These are phyloP conservation scores for Penicillium janthinellum DNA, from an alignment of 2,329 filamentous ascomycete genomes.

Conservation along the genomic window DNA sequence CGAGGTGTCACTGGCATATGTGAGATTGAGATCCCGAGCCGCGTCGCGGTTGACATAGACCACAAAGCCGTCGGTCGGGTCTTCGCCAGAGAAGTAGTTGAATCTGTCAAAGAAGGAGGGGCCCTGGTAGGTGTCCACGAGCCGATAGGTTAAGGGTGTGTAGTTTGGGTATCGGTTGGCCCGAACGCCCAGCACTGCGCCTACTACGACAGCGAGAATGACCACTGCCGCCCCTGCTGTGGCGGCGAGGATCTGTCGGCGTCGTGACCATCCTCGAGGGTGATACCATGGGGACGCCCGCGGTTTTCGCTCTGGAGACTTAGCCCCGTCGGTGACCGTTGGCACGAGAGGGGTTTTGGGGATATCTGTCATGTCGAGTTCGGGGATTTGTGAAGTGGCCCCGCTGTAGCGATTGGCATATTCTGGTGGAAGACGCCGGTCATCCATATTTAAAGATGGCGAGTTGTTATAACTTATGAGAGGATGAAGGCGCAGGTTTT, in stretches of 20 bases:
- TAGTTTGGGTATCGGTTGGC: slow-evolving; percentile 50
- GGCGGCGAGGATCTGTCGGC: slow-evolving; percentile 51
- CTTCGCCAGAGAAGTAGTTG: slow-evolving; percentile 47
- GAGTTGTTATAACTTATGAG: background rate
- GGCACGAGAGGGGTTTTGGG: slow-evolving; percentile 22
- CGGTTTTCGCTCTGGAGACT: slow-evolving; percentile 4
- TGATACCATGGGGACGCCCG: slow-evolving; percentile 44
- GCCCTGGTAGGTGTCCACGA: slow-evolving; percentile 48
- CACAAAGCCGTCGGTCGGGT: slow-evolving; percentile 51
- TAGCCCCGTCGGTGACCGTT: slow-evolving; percentile 10
- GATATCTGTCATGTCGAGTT: slow-evolving; percentile 14
- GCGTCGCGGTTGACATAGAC: slow-evolving; percentile 43
- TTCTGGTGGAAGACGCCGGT: slow-evolving; percentile 18
- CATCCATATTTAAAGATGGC: slow-evolving; percentile 13
- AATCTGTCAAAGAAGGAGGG: slow-evolving; percentile 50
- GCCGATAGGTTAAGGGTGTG: slow-evolving; percentile 40
- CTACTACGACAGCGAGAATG: slow-evolving; percentile 54
- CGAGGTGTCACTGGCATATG: slow-evolving; percentile 56
- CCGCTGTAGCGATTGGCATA: slow-evolving; percentile 26
- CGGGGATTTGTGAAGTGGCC: slow-evolving; percentile 22
- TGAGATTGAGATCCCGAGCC: slow-evolving; percentile 56
- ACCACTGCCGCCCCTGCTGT: slow-evolving; percentile 44
- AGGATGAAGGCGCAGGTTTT: background rate
- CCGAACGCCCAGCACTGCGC: slow-evolving; percentile 42
- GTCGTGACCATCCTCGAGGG: slow-evolving; percentile 57